These are phyloP conservation scores for Pseudomonodictys pantanalensis DNA, from an alignment of 495 filamentous ascomycete genomes.

Conservation along the genomic window DNA sequence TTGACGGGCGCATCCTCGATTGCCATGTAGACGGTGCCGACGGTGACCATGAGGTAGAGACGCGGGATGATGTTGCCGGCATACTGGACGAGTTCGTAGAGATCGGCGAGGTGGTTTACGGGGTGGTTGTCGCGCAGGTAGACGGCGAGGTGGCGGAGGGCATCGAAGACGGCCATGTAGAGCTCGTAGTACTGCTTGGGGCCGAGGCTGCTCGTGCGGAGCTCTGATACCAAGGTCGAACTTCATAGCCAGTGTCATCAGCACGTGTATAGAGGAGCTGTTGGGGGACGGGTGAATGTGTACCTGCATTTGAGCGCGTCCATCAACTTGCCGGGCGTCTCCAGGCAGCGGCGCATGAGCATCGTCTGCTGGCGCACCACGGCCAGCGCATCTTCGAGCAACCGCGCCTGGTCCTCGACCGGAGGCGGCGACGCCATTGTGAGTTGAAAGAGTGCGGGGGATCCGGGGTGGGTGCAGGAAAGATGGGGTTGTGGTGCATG, in stretches of 20 bases:
- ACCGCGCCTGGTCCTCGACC: constrained; percentile 85
- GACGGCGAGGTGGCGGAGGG: constrained; percentile 89
- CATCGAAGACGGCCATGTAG: constrained; percentile 99
- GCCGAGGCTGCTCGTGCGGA: constrained; percentile 90
- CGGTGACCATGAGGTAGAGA: constrained; percentile 97
- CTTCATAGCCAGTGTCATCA: constrained; percentile 46
- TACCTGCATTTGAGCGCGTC: constrained; percentile 99
- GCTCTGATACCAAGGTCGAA: constrained; percentile 94
- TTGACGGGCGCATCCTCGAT: constrained; percentile 98
- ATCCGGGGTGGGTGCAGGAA: constrained; percentile 4
- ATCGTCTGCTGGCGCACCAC: constrained; percentile 94
- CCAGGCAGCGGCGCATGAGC: constrained; percentile 95
- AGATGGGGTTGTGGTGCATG: constrained; percentile 1
- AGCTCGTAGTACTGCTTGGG: constrained; percentile 99
- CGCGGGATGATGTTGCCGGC: constrained; percentile 96
- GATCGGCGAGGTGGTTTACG: constrained; percentile 93
- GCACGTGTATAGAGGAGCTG: not conserved
- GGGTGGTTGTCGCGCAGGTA: constrained; percentile 97
- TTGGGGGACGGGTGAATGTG: constrained; percentile 33
- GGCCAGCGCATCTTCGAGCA: constrained; percentile 93
- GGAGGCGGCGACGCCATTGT: constrained; percentile 39
- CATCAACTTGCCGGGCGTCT: constrained; percentile 98
- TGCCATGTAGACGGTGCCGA: constrained; percentile 97
- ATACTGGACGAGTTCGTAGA: constrained; percentile 99
- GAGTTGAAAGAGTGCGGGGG: constrained; percentile 13